phyloP scores from a whole-genome alignment of 352 stramenopile genomes.

The Pythium chondricola region DNA sequence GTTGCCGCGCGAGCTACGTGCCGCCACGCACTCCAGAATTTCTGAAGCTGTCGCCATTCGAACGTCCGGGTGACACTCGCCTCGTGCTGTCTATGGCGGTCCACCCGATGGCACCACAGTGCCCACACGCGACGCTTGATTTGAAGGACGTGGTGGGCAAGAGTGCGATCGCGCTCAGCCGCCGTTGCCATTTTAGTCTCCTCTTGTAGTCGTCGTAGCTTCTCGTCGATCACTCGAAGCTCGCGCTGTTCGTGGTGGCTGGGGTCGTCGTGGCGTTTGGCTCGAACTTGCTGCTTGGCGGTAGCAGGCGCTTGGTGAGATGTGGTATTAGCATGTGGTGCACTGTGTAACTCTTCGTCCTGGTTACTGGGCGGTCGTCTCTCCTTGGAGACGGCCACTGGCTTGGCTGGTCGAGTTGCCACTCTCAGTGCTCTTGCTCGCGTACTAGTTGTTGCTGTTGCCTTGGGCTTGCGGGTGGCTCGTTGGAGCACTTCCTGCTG shows the following conservation, averaged over 20 bases:
- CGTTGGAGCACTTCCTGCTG: not conserved
- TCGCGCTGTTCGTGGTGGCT: constrained; percentile 3
- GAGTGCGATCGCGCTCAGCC: no score
- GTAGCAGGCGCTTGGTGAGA: no score
- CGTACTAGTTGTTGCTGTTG: not conserved
- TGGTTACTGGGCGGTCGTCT: not conserved
- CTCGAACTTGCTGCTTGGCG: no score
- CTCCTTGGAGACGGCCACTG: not conserved
- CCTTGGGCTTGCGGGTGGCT: not conserved
- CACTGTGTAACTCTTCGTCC: not conserved
- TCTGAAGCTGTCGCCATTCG: constrained; percentile 20
- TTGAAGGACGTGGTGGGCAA: constrained; percentile 2
- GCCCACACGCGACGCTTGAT: constrained; percentile 19
- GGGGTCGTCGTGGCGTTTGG: not conserved
- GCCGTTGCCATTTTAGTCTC: not conserved
- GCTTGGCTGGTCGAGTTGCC: not conserved
- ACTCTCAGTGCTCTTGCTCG: not conserved
- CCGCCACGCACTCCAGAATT: constrained; percentile 19
- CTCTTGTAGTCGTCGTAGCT: constrained; percentile 10
- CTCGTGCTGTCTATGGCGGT: constrained; percentile 2
- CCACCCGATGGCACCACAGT: constrained; percentile 14
- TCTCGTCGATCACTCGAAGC: constrained; percentile 9
- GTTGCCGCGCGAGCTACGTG: not conserved
- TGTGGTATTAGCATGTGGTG: not conserved
- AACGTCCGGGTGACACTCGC: constrained; percentile 9